Evolutionary conservation across 495 filamentous ascomycete genomes (phyloP).

Genomic region (Neurospora sp.): DNA sequence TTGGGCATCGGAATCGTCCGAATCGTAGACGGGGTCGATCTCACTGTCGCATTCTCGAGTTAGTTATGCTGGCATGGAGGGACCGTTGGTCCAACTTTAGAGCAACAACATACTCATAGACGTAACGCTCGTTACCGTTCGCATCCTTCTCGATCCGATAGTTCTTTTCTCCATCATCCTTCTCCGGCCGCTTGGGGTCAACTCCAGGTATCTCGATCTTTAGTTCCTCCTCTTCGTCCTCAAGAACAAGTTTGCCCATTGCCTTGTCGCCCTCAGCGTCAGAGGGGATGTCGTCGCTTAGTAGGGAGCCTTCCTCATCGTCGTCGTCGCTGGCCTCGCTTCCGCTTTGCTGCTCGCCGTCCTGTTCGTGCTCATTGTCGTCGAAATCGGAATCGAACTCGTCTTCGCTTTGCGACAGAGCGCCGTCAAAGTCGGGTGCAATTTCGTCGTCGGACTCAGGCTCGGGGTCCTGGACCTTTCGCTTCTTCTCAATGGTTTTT

Average conservation of each 20-base stretch:
- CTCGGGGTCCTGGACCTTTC: constrained; percentile 29
- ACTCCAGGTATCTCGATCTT: constrained; percentile 25
- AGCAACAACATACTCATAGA: constrained; percentile 40
- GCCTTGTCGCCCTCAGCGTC: constrained; percentile 37
- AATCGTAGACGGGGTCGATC: constrained; percentile 92
- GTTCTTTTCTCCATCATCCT: constrained; percentile 37
- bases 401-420: constrained; percentile 24
- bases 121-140: constrained; percentile 42
- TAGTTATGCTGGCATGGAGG: constrained; percentile 1
- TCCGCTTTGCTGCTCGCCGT: constrained; percentile 2
- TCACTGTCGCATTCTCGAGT: constrained; percentile 46
- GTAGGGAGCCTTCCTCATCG: constrained; percentile 41
- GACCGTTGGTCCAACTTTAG: neutral
- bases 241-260: constrained; percentile 20
- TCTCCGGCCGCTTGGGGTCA: constrained; percentile 19
- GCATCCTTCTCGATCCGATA: constrained; percentile 48
- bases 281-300: constrained; percentile 49
- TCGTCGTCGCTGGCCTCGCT: constrained; percentile 25
- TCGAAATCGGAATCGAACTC: constrained; percentile 16
- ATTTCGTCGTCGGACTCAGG: constrained; percentile 24
- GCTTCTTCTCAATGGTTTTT: constrained; percentile 31
- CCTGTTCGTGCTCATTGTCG: constrained; percentile 15
- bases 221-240: constrained; percentile 8
- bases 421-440: constrained; percentile 21
- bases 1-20: constrained; percentile 80